These are phyloP conservation scores for Sporothrix globosa DNA, from an alignment of 2,329 filamentous ascomycete species.

Conservation along the genomic window DNA sequence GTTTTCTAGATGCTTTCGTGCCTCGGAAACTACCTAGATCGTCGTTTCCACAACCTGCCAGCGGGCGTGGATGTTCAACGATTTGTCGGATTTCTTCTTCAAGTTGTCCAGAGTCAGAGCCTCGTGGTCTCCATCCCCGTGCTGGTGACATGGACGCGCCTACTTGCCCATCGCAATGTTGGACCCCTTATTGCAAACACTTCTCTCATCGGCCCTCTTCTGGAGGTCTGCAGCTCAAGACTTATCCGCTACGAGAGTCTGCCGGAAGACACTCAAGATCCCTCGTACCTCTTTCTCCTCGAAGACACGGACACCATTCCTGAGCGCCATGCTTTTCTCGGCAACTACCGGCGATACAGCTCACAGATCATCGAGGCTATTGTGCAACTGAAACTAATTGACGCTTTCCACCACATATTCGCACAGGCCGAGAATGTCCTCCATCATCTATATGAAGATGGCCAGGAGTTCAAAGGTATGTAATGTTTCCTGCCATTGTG, in stretches of 20 bases:
- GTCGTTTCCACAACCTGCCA: conserved; percentile 70
- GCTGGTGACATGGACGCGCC: conserved; percentile 83
- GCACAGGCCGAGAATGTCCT: conserved; percentile 73
- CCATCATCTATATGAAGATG: conserved; percentile 72
- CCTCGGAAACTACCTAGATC: conserved; percentile 80
- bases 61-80: conserved; percentile 66
- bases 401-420: conserved; percentile 88
- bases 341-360: conserved; percentile 92
- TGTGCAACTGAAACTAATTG: conserved; percentile 76
- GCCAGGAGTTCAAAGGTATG: conserved; percentile 68
- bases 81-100: conserved; percentile 78
- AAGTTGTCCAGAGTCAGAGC: conserved; percentile 81
- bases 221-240: conserved; percentile 81
- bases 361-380: conserved; percentile 84
- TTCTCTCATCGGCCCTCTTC: conserved; percentile 70
- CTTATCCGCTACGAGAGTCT: conserved; percentile 86
- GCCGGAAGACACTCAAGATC: conserved; percentile 78
- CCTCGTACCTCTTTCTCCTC: conserved; percentile 78
- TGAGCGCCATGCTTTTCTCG: conserved; percentile 90
- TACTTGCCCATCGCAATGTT: conserved; percentile 73
- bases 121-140: conserved; percentile 92
- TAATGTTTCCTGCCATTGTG: conserved; percentile 31
- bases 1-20: conserved; percentile 75
- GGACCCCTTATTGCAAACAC: conserved; percentile 64
- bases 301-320: conserved; percentile 96